Evolutionary conservation across 2,329 filamentous ascomycete species (phyloP).

Genomic region (Bimuria novae-zelandiae): DNA sequence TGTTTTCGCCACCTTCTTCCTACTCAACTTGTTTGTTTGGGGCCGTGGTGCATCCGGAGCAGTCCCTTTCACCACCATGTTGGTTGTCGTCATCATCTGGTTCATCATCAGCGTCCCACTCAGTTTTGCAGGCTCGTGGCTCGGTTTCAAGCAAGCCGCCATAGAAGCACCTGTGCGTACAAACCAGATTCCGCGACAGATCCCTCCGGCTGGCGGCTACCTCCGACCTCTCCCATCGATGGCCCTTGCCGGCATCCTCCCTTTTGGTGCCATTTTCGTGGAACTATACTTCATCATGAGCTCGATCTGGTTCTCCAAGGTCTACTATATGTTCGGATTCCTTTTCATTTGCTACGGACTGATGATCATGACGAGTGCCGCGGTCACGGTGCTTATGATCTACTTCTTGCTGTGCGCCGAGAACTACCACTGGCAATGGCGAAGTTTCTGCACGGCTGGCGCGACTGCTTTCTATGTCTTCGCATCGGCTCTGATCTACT

Average conservation of each 20-base stretch:
- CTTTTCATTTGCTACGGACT: constrained; percentile 96
- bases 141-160: constrained; percentile 76
- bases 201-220: constrained; percentile 82
- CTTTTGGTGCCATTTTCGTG: constrained; percentile 96
- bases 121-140: constrained; percentile 86
- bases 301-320: constrained; percentile 97
- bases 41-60: constrained; percentile 89
- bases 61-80: constrained; percentile 95
- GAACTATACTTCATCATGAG: constrained; percentile 99
- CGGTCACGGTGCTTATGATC: constrained; percentile 90
- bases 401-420: constrained; percentile 96
- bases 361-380: constrained; percentile 93
- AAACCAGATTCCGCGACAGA: constrained; percentile 97
- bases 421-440: constrained; percentile 99
- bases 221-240: constrained; percentile 87
- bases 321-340: constrained; percentile 99
- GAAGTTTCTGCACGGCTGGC: constrained; percentile 87
- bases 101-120: constrained; percentile 94
- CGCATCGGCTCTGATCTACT: constrained; percentile 86
- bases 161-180: constrained; percentile 84
- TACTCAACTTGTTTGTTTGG: constrained; percentile 96
- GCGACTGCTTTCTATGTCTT: constrained; percentile 93
- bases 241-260: constrained; percentile 87
- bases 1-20: constrained; percentile 87
- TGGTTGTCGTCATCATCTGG: constrained; percentile 92